phyloP scores from a whole-genome alignment of 306 rosid genomes.

The Malus domestica region DNA sequence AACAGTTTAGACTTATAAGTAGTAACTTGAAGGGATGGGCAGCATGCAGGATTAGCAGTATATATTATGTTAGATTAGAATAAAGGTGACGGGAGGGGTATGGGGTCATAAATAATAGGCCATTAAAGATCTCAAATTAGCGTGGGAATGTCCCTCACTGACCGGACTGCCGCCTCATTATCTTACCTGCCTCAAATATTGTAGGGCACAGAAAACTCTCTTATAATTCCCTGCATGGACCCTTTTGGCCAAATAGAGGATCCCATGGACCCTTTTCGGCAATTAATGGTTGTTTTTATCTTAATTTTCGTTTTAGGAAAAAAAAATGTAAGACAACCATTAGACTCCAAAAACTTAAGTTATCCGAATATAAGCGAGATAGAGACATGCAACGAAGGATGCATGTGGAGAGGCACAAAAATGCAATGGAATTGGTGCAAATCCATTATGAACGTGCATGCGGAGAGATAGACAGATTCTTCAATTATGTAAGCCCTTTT shows the following conservation, averaged over 20 bases:
- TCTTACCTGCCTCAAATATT: constrained; percentile 45
- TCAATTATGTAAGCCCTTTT: too few species aligned
- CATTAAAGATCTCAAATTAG: constrained; percentile 7
- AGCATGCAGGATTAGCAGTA: neutral
- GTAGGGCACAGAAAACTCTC: neutral
- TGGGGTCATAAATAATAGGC: neutral
- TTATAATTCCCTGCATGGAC: neutral
- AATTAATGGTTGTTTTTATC: neutral
- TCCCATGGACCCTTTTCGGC: neutral
- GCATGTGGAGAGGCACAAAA: neutral
- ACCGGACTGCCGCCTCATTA: constrained; percentile 35
- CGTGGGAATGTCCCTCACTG: constrained; percentile 49
- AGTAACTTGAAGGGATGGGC: constrained; percentile 30
- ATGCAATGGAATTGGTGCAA: too few species aligned
- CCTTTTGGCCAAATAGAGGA: neutral
- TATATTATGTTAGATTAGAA: neutral
- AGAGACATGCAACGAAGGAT: neutral
- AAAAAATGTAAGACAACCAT: neutral
- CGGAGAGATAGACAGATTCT: too few species aligned
- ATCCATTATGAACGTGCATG: too few species aligned
- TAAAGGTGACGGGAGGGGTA: neutral
- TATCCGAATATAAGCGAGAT: neutral
- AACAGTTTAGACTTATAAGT: neutral
- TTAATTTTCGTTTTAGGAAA: neutral
- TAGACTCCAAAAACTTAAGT: neutral